Evolutionary conservation across 164 flowering plant species (phyloP), one percentile per base, ranked within the genome.

Genomic region (Buxus sempervirens): DNA sequence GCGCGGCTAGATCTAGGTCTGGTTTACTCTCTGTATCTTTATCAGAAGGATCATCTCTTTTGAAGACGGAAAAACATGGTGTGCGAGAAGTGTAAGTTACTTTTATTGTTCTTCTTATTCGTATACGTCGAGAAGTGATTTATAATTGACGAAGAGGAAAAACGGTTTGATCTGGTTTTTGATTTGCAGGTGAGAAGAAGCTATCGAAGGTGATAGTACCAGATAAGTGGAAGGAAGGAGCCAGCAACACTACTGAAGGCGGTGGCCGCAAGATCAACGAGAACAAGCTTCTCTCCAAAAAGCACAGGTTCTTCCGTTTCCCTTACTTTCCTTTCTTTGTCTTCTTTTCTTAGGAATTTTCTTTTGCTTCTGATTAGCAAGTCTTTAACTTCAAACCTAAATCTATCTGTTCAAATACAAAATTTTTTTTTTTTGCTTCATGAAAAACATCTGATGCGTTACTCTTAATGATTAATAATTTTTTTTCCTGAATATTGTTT

Each of bases 201-300:
- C 72, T 95, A 16, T 49, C 84, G 72, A 95, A 95, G 82, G 97
- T 95, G 70, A 95, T 95, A 22, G 97, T 92, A 16, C 99, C 97
- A 13, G 97, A 95, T 75, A 95, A 95, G 86, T 95, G 99, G 99
- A 95, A 95, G 76, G 99, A 89, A 71, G 99, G 99, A 0, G 97
- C 99, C 24, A 86, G 86, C 82, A 95, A 95, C 77, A 89, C 96
- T 63, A 92, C 78, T 23, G 99, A 95, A 79, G 81, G 90, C 57
- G 99, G 99, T n/a, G 97, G 99, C 74, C 93, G 98, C 24, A 95
- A 95, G 76, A 85, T 95, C 80, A 95, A 95, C 78, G 99, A 95
- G 85, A 95, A 95, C 86, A 95, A 95, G 60, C 94, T 95, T 71
- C 96, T 95, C 76, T 91, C 97, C 71, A 95, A 92, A 78, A 95